A percentile compares a stretch with the other conserved stretches of the same genome.
phyloP scores from a whole-genome alignment of 2,329 filamentous ascomycete genomes.

The Pestalotiopsis sp. region DNA sequence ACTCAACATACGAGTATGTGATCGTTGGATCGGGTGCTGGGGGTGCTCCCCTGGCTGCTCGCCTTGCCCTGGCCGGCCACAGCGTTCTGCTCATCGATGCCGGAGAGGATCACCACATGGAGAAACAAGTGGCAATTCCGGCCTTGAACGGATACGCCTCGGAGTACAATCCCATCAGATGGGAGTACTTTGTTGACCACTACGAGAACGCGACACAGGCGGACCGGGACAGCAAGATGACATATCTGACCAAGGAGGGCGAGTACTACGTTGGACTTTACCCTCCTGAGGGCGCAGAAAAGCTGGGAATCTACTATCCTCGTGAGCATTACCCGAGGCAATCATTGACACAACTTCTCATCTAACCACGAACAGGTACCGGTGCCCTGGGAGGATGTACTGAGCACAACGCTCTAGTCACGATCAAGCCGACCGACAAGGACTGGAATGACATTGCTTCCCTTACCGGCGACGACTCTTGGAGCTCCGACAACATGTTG shows the following conservation, averaged over 20 bases:
- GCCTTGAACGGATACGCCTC: slow-evolving; percentile 55
- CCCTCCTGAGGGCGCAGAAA: slow-evolving; percentile 53
- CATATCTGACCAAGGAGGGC: slow-evolving; percentile 55
- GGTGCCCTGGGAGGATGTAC: slow-evolving; percentile 45
- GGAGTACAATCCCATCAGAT: slow-evolving; percentile 58
- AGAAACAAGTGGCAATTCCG: slow-evolving; percentile 55
- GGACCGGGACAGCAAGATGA: slow-evolving; percentile 60
- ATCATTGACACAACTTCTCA: background rate
- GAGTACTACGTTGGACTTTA: slow-evolving; percentile 54
- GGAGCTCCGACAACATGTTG: slow-evolving; percentile 27
- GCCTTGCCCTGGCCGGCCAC: slow-evolving; percentile 63
- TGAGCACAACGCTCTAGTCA: slow-evolving; percentile 25
- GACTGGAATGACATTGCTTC: slow-evolving; percentile 47
- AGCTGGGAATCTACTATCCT: slow-evolving; percentile 61
- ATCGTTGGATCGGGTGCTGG: slow-evolving; percentile 66
- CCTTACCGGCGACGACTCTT: slow-evolving; percentile 32
- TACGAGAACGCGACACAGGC: slow-evolving; percentile 57
- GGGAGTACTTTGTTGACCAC: slow-evolving; percentile 68
- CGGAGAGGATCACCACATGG: slow-evolving; percentile 53
- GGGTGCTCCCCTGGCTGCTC: slow-evolving; percentile 61
- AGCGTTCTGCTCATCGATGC: slow-evolving; percentile 36
- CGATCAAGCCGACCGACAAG: slow-evolving; percentile 45
- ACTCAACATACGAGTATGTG: slow-evolving; percentile 59
- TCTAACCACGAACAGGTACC: slow-evolving; percentile 18
- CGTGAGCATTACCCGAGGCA: slow-evolving; percentile 36